These are phyloP conservation scores for Incumbomyces lentus DNA, from an alignment of 2,329 filamentous ascomycete genomes.

Conservation along the genomic window DNA sequence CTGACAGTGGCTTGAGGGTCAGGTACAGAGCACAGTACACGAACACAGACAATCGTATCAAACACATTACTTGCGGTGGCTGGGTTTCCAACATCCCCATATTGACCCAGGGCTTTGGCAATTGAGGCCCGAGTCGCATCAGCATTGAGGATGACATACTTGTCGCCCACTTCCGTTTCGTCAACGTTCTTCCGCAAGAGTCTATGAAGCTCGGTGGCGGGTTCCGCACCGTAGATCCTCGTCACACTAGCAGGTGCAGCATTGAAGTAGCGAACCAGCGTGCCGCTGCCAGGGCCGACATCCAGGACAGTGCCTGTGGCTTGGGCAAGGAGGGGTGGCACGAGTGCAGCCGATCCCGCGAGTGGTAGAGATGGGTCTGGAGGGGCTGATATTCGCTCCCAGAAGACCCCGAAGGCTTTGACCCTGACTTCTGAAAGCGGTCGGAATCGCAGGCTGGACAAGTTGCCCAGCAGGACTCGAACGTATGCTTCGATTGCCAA, in stretches of 20 bases:
- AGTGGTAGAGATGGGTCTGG: constrained; percentile 16
- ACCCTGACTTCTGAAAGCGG: background rate
- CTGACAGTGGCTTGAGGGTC: constrained; percentile 35
- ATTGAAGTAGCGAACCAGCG: constrained; percentile 38
- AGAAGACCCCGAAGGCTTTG: constrained; percentile 5
- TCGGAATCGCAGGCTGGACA: background rate
- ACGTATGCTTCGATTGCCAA: background rate
- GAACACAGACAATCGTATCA: constrained; percentile 45
- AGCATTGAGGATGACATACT: constrained; percentile 41
- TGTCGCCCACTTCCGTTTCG: constrained; percentile 34
- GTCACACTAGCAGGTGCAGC: constrained; percentile 30
- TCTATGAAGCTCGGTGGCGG: constrained; percentile 38
- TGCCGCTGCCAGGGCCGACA: constrained; percentile 44
- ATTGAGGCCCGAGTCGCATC: constrained; percentile 28
- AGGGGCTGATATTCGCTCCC: constrained; percentile 9
- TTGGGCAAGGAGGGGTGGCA: constrained; percentile 31
- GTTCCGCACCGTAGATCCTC: constrained; percentile 46
- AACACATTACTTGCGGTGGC: constrained; percentile 32
- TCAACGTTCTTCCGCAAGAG: constrained; percentile 29
- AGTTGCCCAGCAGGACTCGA: background rate
- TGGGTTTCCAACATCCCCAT: background rate
- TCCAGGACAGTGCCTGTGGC: constrained; percentile 37
- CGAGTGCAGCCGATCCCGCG: constrained; percentile 27
- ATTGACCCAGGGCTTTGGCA: background rate
- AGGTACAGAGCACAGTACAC: constrained; percentile 47